Percentiles rank a stretch among this genome's conserved stretches.
Conservation (phyloP, 2,329 filamentous ascomycete species). For the Pezicula radicicola region DNA sequence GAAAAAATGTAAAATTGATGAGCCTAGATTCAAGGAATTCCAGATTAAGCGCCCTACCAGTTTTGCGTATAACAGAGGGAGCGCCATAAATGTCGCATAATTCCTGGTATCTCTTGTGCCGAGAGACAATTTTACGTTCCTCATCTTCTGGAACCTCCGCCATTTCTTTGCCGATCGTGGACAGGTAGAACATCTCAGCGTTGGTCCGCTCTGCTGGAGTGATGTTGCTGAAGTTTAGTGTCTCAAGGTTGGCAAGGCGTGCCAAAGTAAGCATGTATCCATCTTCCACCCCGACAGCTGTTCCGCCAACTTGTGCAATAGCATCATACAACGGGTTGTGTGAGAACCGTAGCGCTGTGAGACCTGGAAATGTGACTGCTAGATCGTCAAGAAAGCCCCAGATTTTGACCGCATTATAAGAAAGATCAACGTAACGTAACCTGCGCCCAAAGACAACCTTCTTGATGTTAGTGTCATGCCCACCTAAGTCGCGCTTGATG, state of each 20-base stretch:
- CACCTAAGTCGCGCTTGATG: neutral
- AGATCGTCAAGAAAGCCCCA: constrained; percentile 77
- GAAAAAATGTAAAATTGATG: constrained; percentile 58
- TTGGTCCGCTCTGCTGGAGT: constrained; percentile 74
- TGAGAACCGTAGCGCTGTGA: constrained; percentile 73
- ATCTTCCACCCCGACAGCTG: constrained; percentile 63
- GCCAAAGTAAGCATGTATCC: constrained; percentile 86
- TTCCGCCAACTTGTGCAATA: constrained; percentile 34
- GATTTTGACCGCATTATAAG: constrained; percentile 63
- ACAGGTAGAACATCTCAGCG: constrained; percentile 91
- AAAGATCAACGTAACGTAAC: constrained; percentile 62
- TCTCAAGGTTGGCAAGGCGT: constrained; percentile 64
- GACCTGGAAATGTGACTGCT: constrained; percentile 63
- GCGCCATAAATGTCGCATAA: constrained; percentile 76
- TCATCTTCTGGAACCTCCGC: constrained; percentile 51
- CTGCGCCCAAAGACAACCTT: constrained; percentile 15
- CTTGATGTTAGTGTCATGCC: neutral
- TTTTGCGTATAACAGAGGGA: constrained; percentile 56
- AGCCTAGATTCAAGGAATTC: constrained; percentile 80
- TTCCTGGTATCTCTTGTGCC: constrained; percentile 69
- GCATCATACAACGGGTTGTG: constrained; percentile 76
- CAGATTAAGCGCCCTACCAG: constrained; percentile 57
- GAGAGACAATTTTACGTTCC: constrained; percentile 51
- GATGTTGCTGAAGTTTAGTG: constrained; percentile 73
- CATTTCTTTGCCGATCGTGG: constrained; percentile 75